Base-by-base conservation (phyloP, 805 yeast species). In the Wickerhamomyces silvicola region DNA sequence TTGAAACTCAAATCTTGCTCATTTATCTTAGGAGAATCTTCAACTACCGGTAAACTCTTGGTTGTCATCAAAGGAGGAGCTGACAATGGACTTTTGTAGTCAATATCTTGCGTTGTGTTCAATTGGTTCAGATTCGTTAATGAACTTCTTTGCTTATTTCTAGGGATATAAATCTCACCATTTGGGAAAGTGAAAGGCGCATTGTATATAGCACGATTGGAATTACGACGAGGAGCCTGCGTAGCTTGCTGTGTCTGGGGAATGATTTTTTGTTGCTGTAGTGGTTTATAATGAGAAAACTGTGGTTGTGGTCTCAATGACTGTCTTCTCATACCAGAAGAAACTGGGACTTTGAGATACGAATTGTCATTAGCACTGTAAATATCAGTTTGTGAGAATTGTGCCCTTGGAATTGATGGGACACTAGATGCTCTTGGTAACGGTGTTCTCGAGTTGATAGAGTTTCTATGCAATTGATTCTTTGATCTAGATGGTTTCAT, bases 111-210 rank as follows among this genome's bases (percentile, higher is more conserved):
- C n/a, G n/a, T n/a, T n/a, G n/a, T 16, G 14, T 31, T 23, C 14
- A 41, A 13, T 5, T 37, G 30, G n/a, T 18, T 30, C 11, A 43
- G 18, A 18, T 39, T 46, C 1, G 43, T 35, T 21, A 22, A 27
- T 2, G 50, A 45, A 22, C 35, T 35, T 28, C 46, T 29, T 21
- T 51, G 55, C 31, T 43, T 50, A 30, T 41, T 39, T 28, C 56
- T 37, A 23, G 56, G 56, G 9, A 43, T 49, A 30, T 51, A 51
- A 6, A 50, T 44, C 23, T 51, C 56, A 24, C 56, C 56, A 24
- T 51, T 51, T 14, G 56, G 56, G 35, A 51, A 51, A 2, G 53
- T 48, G 38, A 47, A 51, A 2, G 50, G 44, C 3, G 42, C 44
- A 21, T 45, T 21, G 12, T 45, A 43, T 31, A 35, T 30, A 41